Percentiles rank a stretch among this genome's conserved stretches.
Conservation (phyloP, 805 yeast species). For the Wickerhamiella domercqiae region DNA sequence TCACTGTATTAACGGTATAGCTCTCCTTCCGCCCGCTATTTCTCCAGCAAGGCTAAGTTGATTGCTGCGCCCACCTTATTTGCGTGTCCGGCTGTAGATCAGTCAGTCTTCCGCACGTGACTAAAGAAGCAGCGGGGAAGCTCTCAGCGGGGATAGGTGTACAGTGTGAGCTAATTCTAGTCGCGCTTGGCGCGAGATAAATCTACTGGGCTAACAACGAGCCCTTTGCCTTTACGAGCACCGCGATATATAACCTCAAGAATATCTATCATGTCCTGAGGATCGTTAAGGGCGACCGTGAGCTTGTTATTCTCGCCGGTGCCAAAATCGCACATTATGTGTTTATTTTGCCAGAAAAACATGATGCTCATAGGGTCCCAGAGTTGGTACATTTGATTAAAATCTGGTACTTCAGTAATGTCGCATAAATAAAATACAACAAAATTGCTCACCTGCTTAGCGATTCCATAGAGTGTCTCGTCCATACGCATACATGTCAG, state of each 20-base stretch:
- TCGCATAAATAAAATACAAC: slow-evolving; percentile 83
- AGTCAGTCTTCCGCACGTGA: too few species aligned
- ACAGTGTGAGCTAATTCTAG: too few species aligned
- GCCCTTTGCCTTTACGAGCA: slow-evolving; percentile 82
- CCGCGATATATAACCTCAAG: slow-evolving; percentile 82
- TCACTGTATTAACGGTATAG: too few species aligned
- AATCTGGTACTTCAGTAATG: slow-evolving; percentile 77
- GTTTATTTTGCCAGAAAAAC: slow-evolving; percentile 84
- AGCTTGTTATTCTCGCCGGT: slow-evolving; percentile 94
- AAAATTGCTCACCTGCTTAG: slow-evolving; percentile 74
- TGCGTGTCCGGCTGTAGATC: too few species aligned
- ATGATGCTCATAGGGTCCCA: slow-evolving; percentile 83
- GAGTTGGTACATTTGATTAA: slow-evolving; percentile 76
- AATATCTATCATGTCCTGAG: slow-evolving; percentile 83
- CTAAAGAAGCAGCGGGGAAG: too few species aligned
- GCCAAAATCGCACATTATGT: slow-evolving; percentile 97
- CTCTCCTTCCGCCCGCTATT: too few species aligned
- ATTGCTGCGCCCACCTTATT: too few species aligned
- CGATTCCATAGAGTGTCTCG: slow-evolving; percentile 60
- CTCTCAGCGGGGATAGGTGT: too few species aligned
- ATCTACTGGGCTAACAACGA: slow-evolving; percentile 64
- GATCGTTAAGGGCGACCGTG: slow-evolving; percentile 61
- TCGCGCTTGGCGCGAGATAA: slow-evolving; percentile 9
- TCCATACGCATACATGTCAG: slow-evolving; percentile 81
- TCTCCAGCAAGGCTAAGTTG: too few species aligned